Conservation (phyloP, 31 red algal genomes). For the Pterothamnion heteromorphum region DNA sequence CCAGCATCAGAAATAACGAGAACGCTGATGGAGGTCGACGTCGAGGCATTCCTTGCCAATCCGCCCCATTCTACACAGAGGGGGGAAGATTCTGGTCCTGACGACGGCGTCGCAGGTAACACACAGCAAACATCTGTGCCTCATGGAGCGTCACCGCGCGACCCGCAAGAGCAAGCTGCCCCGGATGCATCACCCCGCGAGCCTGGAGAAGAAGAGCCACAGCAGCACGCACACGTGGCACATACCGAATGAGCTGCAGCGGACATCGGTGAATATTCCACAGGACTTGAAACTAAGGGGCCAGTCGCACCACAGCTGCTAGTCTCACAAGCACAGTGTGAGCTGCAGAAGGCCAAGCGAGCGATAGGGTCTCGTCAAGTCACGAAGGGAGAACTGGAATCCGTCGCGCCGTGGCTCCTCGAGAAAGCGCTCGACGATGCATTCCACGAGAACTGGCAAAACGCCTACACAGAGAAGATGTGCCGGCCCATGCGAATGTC, state of each 20-base stretch:
- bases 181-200: background rate
- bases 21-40: background rate
- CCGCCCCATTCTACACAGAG: background rate
- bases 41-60: background rate
- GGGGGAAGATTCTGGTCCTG: too few species aligned
- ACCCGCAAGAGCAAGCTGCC: too few species aligned
- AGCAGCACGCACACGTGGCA: background rate
- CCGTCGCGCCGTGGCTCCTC: background rate
- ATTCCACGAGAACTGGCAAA: background rate
- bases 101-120: too few species aligned
- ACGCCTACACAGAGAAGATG: too few species aligned
- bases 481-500: too few species aligned
- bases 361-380: background rate
- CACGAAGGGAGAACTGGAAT: background rate
- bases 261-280: background rate
- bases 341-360: background rate
- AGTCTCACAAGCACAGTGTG: too few species aligned
- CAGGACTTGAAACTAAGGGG: background rate
- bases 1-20: background rate
- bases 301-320: background rate
- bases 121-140: too few species aligned
- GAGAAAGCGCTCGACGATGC: background rate
- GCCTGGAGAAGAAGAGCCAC: background rate
- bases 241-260: background rate
- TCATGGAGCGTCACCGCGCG: too few species aligned